Percentiles rank a stretch among this genome's conserved stretches.
Evolutionary conservation across 768 basidiomycete genomes (phyloP).

Genomic region (Serendipita sp.): DNA sequence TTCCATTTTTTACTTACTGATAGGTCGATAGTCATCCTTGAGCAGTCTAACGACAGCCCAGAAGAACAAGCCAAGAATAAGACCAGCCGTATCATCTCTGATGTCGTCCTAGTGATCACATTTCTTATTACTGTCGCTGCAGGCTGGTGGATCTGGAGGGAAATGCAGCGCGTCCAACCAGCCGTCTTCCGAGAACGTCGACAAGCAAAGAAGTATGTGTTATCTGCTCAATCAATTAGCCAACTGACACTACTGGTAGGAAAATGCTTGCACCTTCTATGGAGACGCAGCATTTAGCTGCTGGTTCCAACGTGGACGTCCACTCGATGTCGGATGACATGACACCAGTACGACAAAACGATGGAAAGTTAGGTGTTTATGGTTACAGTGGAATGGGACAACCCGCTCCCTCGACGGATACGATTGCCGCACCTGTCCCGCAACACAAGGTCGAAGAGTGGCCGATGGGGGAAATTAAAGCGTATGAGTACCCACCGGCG

Average conservation of each 20-base stretch:
- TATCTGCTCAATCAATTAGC: background rate
- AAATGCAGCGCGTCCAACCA: constrained; percentile 37
- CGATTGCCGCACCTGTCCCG: background rate
- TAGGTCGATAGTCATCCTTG: constrained; percentile 16
- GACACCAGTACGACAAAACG: background rate
- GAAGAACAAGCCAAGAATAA: constrained; percentile 20
- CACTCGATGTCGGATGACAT: background rate
- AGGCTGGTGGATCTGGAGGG: constrained; percentile 66
- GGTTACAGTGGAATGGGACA: background rate
- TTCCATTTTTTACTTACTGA: background rate
- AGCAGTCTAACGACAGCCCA: constrained; percentile 10
- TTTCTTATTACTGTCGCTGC: constrained; percentile 54
- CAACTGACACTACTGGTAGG: background rate
- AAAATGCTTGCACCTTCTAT: background rate
- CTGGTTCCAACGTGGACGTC: background rate
- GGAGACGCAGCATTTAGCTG: background rate
- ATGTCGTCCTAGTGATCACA: constrained; percentile 50
- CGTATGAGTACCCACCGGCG: background rate
- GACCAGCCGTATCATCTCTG: constrained; percentile 47
- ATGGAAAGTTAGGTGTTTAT: background rate
- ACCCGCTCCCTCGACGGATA: background rate
- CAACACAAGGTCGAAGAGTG: background rate
- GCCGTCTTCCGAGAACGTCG: constrained; percentile 14
- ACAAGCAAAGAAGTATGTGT: background rate
- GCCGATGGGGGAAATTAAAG: background rate